Base-by-base conservation (phyloP, 306 rosid genomes). In the Luffa acutangula region DNA sequence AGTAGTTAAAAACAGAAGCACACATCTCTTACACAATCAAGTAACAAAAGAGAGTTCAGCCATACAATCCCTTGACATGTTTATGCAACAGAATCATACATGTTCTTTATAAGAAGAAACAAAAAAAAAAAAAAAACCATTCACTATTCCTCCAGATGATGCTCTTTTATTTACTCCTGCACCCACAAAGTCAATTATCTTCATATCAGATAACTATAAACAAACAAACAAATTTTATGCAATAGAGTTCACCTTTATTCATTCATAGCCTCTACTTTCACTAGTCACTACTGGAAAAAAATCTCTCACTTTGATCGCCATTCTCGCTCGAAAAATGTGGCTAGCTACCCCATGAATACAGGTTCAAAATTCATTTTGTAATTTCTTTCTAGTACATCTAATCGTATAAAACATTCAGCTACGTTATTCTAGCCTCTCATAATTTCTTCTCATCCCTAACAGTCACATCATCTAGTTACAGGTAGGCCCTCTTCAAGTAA, bases 121-220 rank as follows among this genome's bases (percentile, higher is more conserved):
- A 15, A 36, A 33, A 6, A 36, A 36, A 65, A 4, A 15, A 36
- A 33, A 6, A 36, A 36, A 65, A 7, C 71, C 11, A 13, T 2
- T 10, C 77, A 49, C 13, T 33, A 66, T 9, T 70, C 78, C 46
- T 41, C 53, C 84, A 75, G 56, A 60, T 69, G 51, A 53, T 59
- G 62, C 79, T 15, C 39, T 72, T 80, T 75, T 6, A 8, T 45
- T 45, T 80, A 86, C 15, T 84, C 89, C 89, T 86, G 85, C 89
- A 82, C 11, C 34, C 80, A 31, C 9, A 73, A 41, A 45, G 25
- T 64, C 7, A 77, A 15, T 9, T 15, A 15, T 43, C 51, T 11
- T 17, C 45, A 31, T 20, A 45, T 64, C 51, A 78, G 39, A 45
- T 34, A 54, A 2, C 15, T 12, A 62, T 77, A 71, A 77, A 51